These are phyloP conservation scores for Leucaena leucocephala DNA, from an alignment of 306 rosid genomes.

Conservation along the genomic window DNA sequence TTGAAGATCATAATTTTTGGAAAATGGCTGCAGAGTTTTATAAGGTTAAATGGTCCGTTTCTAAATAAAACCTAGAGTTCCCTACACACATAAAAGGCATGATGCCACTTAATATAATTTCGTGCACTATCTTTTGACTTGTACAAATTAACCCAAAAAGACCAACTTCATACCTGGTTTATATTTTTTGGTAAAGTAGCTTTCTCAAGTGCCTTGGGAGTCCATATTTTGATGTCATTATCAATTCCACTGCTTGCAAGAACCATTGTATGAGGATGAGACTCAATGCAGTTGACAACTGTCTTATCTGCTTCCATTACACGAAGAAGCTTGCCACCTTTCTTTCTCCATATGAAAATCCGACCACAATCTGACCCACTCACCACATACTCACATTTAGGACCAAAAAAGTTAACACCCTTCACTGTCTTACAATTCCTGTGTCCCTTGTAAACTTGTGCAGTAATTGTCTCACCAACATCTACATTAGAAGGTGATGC, in stretches of 20 bases:
- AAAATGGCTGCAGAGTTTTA: too few species aligned
- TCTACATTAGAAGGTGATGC: slow-evolving; percentile 49
- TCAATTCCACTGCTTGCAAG: slow-evolving; percentile 99
- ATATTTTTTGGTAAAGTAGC: slow-evolving; percentile 73
- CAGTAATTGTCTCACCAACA: slow-evolving; percentile 48
- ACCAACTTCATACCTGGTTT: slow-evolving; percentile 56
- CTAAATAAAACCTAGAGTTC: neutral
- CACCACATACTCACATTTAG: slow-evolving; percentile 85
- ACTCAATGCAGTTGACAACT: slow-evolving; percentile 91
- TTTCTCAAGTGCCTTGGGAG: slow-evolving; percentile 83
- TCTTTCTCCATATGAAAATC: slow-evolving; percentile 90
- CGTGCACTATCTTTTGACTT: slow-evolving; percentile 4
- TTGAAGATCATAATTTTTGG: too few species aligned
- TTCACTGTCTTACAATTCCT: slow-evolving; percentile 79
- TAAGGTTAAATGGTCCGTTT: too few species aligned
- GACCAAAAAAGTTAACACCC: slow-evolving; percentile 94
- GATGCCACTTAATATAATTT: slow-evolving; percentile 2
- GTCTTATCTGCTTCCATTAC: slow-evolving; percentile 86
- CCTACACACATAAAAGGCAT: neutral
- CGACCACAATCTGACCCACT: slow-evolving; percentile 96
- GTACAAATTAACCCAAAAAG: neutral
- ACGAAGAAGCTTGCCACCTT: slow-evolving; percentile 83
- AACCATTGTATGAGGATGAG: slow-evolving; percentile 85
- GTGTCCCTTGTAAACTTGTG: slow-evolving; percentile 90
- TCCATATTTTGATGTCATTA: slow-evolving; percentile 84